Base-by-base conservation (phyloP, 2,329 filamentous ascomycete species). In the Diaporthe sp. region DNA sequence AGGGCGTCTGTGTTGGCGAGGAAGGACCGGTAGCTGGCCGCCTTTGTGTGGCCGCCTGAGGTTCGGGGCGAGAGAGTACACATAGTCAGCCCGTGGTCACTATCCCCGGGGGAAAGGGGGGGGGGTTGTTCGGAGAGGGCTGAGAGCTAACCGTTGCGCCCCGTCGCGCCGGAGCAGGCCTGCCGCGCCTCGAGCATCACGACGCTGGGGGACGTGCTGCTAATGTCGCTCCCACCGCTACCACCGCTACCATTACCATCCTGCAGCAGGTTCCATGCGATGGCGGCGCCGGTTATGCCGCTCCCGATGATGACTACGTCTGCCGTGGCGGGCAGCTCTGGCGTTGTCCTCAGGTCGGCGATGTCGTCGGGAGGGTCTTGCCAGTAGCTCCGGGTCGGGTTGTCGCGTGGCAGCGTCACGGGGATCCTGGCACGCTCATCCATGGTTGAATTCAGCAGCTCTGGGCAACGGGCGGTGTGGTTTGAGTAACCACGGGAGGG, bases 141-240 rank as follows among this genome's bases (percentile, higher is more conserved):
- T 58, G 22, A 19, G 76, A 22, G 76, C 74, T 62, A 82, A 83
- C 87, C 87, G 76, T 89, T 89, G 78, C 92, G 85, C 19, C 92
- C 92, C 0, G 92, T 93, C 2, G 92, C 92, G 69, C 92, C 92
- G 82, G 90, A 93, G 78, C 91, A 92, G 9, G 90, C 89, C 80
- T 92, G 89, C 75, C 92, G 85, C 15, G 92, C 92, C 81, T 94
- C 92, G 8, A 94, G 83, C 86, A 93, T 88, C 3, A 93, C 86
- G 4, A 93, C 84, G 67, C 86, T 84, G 39, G 83, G 81, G 62
- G 81, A 1, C 25, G 17, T 31, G n/a, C n/a, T 42, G 6, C 58
- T 44, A 6, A 3, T 74, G 17, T n/a, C 15, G 42, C 34, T 53
- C n/a, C 49, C 39, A 25, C 25, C 15, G 42, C 34, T 57, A 22